Base-by-base conservation (phyloP, 2,329 filamentous ascomycete species). In the Neonectria faginata region DNA sequence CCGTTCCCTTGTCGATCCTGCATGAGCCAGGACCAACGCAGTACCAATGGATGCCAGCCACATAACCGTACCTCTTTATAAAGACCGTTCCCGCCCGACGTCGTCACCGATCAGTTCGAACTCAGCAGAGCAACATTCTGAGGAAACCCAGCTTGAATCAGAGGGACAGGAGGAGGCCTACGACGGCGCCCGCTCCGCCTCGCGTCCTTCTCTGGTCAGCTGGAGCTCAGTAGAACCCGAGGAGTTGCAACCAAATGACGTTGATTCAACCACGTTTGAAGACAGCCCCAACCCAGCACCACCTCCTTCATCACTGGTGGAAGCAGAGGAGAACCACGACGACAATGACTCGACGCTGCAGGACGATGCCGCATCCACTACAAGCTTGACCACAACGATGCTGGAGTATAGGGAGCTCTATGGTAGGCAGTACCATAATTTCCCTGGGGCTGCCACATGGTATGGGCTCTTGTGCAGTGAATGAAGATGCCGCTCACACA, bases 111-210 rank as follows among this genome's bases (percentile, higher is more conserved):
- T 44, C n/a, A 44, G 41, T 44, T 44, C n/a, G n/a, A 44, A 44
- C 41, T 44, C n/a, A 10, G 18, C 41, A 20, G 41, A 44, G 18
- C n/a, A 44, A 44, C n/a, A 44, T 44, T 44, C 41, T 44, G n/a
- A 44, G 41, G 41, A 44, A 44, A 44, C 41, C 41, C n/a, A 44
- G 41, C 41, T 44, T 44, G n/a, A 44, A 20, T 44, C 41, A 20
- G 18, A 20, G 41, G 41, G 41, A 44, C 9, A 44, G 41, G 9
- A 20, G 9, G 41, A 44, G 41, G 41, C 41, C n/a, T 44, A 44
- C n/a, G n/a, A 44, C n/a, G 12, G 41, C 41, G 20, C 41, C 9
- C n/a, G n/a, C 41, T 18, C 41, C n/a, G 41, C 41, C n/a, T 44
- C n/a, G 12, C n/a, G n/a, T 44, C 18, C 41, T 44, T 44, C n/a